Base-by-base conservation (phyloP, 805 yeast genomes). In the Myxozyma vanderwaltii region DNA sequence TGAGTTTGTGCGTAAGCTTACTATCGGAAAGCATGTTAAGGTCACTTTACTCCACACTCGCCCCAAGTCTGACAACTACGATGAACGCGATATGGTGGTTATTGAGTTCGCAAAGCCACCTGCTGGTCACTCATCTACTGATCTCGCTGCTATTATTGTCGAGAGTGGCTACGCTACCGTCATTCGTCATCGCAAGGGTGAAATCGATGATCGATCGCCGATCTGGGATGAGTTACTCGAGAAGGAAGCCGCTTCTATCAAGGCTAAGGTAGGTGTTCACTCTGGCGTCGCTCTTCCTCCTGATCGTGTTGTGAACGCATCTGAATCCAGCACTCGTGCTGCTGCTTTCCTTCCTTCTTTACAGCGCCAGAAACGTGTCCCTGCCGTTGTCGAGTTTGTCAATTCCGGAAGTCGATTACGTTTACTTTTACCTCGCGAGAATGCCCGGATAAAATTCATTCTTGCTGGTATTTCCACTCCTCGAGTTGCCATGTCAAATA, bases 161-260 rank as follows among this genome's bases (percentile, higher is more conserved):
- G 72, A 78, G 29, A 78, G 75, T 59, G 96, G 96, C 6, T 83
- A 76, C 72, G 95, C 91, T 15, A 75, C 86, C n/a, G 96, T 89
- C 24, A 79, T 88, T 58, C 83, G 83, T 70, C 95, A 88, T 74
- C 84, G 86, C 70, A 85, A 85, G 73, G 89, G 86, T 59, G 88
- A 86, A 47, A 74, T 79, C 12, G 79, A 79, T 40, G 89, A 85
- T 68, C 79, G 89, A 66, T 84, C 94, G 1, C 79, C 84, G 33
- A 81, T 83, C 66, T 89, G 96, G 92, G 96, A 89, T 69, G 79
- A 79, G 50, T 77, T 89, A 56, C 73, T 87, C 46, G 95, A 88
- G 69, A 77, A 84, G 50, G 96, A 90, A 71, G 76, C 79, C 43
- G 77, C 76, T 43, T 86, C 91, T 15, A 77, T 75, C 59, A 80